Base-by-base conservation (phyloP, 2,329 filamentous ascomycete genomes). In the Aspergillus ochraceoroseus region DNA sequence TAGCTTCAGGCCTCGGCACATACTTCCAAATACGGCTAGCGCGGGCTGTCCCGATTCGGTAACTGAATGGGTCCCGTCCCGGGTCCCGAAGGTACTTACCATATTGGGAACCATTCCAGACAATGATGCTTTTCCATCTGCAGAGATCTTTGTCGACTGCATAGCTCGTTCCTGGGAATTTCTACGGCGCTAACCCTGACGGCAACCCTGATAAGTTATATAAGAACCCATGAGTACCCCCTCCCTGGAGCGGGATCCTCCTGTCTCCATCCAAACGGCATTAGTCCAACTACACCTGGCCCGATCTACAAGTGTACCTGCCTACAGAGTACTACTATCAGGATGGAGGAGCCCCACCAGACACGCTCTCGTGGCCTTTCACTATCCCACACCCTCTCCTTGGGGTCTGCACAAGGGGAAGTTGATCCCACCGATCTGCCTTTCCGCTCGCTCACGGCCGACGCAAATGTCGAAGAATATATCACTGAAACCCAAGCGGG, bases 381-480 rank as follows among this genome's bases (percentile, higher is more conserved):
- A 5, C 30, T 51, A n/a, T 51, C 51, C 13, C 59, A 52, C 18
- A 59, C 55, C 13, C 43, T 48, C 18, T 60, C 61, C 13, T 28
- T 54, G 6, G 54, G 49, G 5, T 49, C 56, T 9, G 40, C 31
- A 2, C 38, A 43, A 11, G 53, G 38, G 2, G 44, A 46, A n/a
- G 23, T 49, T 6, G 71, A 75, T 38, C 65, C 74, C 9, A 57
- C 72, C 48, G 72, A 84, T 53, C 72, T 87, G 0, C 83, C 83
- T 2, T 79, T 79, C 54, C 77, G 82, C 48, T 82, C 78, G 11
- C 68, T 87, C 18, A 79, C 68, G 46, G 68, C 71, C 38, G 63
- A 66, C 26, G 79, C 79, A 46, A 77, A 83, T 57, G 67, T 87
- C 40, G 71, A 74, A 22, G 83, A 87, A 64, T 87, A 83, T 61